Conservation (phyloP, 768 basidiomycete genomes). For the Dentipellis fragilis region DNA sequence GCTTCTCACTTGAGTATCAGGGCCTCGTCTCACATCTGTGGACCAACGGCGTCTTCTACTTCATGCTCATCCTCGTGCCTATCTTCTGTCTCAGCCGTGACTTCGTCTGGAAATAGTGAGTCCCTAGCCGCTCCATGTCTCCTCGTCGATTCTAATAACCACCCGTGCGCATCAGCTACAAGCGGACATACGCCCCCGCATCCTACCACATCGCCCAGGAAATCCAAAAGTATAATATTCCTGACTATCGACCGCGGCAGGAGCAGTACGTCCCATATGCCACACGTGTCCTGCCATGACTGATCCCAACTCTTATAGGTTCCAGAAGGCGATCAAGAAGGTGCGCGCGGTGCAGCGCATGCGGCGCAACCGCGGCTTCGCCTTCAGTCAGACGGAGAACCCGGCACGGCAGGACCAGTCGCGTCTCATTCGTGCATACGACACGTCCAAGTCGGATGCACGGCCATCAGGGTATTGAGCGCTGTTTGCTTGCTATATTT, state of each 20-base stretch:
- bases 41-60: conserved; percentile 84
- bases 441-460: conserved; percentile 66
- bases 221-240: conserved; percentile 97
- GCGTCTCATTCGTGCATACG: conserved; percentile 76
- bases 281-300: conserved; percentile 8
- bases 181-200: conserved; percentile 78
- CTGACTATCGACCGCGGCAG: conserved; percentile 92
- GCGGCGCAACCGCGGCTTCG: conserved; percentile 93
- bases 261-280: conserved; percentile 66
- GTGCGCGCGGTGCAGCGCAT: conserved; percentile 97
- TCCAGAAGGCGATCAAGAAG: conserved; percentile 99
- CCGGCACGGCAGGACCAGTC: conserved; percentile 79
- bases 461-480: conserved; percentile 61
- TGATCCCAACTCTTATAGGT: conserved; percentile 34
- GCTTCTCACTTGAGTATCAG: conserved; percentile 85
- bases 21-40: conserved; percentile 87
- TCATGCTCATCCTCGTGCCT: conserved; percentile 77
- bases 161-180: conserved; percentile 46
- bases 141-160: neutral
- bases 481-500: neutral
- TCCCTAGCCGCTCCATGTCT: conserved; percentile 8
- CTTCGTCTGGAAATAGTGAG: conserved; percentile 96
- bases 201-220: conserved; percentile 99
- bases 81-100: conserved; percentile 79
- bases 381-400: conserved; percentile 95